Percentiles rank a stretch among this genome's conserved stretches.
These are phyloP conservation scores for Linanthus parryae DNA, from an alignment of 148 eudicot species.

Conservation along the genomic window DNA sequence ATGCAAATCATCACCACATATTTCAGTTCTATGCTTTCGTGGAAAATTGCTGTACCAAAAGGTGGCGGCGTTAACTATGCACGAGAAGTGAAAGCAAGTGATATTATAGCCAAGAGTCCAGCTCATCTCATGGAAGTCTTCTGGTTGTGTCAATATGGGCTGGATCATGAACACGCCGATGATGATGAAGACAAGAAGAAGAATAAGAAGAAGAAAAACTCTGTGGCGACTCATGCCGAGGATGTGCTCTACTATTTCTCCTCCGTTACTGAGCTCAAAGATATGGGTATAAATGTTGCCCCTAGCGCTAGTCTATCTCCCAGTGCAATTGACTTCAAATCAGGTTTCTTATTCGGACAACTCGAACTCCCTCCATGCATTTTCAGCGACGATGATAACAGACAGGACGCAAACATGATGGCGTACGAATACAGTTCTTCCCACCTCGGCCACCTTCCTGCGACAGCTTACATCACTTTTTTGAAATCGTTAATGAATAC, in stretches of 20 bases:
- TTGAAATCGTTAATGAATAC: neutral
- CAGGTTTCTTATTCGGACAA: neutral
- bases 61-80: no score
- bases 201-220: no score
- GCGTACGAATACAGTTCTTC: neutral
- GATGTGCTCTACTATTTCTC: neutral
- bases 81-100: no score
- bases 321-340: neutral
- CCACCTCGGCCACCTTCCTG: neutral
- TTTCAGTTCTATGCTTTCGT: neutral
- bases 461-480: neutral
- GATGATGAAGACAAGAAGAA: neutral
- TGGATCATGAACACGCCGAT: neutral
- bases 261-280: slow-evolving; percentile 2
- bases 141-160: neutral
- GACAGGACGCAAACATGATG: neutral
- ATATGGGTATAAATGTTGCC: neutral
- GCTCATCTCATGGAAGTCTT: no score
- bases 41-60: neutral
- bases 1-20: neutral
- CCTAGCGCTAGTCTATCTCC: neutral
- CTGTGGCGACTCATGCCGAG: no score
- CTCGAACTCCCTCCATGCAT: slow-evolving; percentile 5
- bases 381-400: neutral
- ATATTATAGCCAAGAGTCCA: no score